These are phyloP conservation scores for Trichoderma oligosporum DNA, from an alignment of 2,329 filamentous ascomycete species.

Conservation along the genomic window DNA sequence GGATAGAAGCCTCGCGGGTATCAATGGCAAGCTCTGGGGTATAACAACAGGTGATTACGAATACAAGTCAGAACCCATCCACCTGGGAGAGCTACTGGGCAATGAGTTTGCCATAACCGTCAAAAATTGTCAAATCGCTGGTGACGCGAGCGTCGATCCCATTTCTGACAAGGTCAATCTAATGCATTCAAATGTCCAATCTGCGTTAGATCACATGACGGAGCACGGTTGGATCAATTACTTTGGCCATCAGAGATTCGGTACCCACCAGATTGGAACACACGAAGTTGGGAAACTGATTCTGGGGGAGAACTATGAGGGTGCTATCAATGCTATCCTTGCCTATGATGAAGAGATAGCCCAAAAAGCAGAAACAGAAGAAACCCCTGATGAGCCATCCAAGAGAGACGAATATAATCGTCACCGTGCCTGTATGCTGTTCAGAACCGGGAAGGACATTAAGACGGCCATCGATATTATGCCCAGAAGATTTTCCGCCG, in stretches of 20 bases:
- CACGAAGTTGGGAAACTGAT: conserved; percentile 82
- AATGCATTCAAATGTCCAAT: conserved; percentile 42
- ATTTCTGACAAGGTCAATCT: conserved; percentile 30
- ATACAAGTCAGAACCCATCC: conserved; percentile 66
- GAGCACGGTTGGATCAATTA: conserved; percentile 91
- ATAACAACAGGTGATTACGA: conserved; percentile 75
- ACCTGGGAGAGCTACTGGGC: conserved; percentile 77
- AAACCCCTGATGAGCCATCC: conserved; percentile 44
- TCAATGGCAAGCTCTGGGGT: conserved; percentile 62
- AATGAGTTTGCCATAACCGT: conserved; percentile 94
- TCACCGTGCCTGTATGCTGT: conserved; percentile 73
- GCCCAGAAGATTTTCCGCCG: conserved; percentile 77
- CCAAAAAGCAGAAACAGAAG: conserved; percentile 39
- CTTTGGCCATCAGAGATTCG: conserved; percentile 95
- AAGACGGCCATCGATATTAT: conserved; percentile 62
- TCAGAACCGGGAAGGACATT: conserved; percentile 58
- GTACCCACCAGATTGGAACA: conserved; percentile 80
- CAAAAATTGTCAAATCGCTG: conserved; percentile 69
- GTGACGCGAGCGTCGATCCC: conserved; percentile 31
- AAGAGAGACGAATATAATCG: conserved; percentile 74
- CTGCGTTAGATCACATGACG: conserved; percentile 63
- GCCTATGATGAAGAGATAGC: conserved; percentile 64
- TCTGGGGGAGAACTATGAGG: conserved; percentile 74
- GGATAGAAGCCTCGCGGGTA: conserved; percentile 56
- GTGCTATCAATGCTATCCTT: conserved; percentile 73